A percentile compares a stretch with the other conserved stretches of the same genome.
These are phyloP conservation scores for Chlorella sp. DNA, from an alignment of 139 green algal genomes.

Conservation along the genomic window DNA sequence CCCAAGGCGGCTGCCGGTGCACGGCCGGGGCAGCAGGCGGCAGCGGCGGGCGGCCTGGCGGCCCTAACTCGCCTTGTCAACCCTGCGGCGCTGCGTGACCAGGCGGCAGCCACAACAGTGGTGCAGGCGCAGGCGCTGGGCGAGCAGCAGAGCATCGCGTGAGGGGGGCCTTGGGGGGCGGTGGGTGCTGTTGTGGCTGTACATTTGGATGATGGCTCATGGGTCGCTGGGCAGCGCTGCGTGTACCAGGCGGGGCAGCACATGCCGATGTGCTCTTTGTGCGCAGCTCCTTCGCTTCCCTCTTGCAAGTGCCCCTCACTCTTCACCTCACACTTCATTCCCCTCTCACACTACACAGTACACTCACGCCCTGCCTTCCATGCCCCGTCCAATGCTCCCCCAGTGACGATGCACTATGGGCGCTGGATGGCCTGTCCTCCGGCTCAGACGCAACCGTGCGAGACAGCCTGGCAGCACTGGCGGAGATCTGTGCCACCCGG, in stretches of 20 bases:
- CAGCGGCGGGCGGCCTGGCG: not conserved
- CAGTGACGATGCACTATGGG: constrained; percentile 36
- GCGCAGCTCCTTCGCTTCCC: too few species aligned
- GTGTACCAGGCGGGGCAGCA: too few species aligned
- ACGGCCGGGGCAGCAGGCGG: not conserved
- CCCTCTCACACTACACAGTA: too few species aligned
- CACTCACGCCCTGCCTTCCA: not conserved
- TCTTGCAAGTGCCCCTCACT: too few species aligned
- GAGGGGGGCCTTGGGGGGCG: not conserved
- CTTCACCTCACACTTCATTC: too few species aligned
- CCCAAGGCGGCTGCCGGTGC: not conserved
- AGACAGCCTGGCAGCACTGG: constrained; percentile 24
- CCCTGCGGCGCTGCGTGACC: constrained; percentile 11
- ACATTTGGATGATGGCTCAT: too few species aligned
- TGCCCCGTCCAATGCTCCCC: not conserved
- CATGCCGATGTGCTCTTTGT: too few species aligned
- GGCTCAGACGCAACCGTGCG: not conserved
- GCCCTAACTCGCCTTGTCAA: constrained; percentile 10
- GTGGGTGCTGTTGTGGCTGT: too few species aligned
- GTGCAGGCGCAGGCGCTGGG: constrained; percentile 47
- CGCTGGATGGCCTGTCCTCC: constrained; percentile 38
- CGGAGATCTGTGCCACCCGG: constrained; percentile 29
- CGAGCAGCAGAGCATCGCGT: constrained; percentile 34
- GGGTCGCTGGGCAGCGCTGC: too few species aligned
- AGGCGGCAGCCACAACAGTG: constrained; percentile 23